Percentiles rank a stretch among this genome's conserved stretches.
phyloP scores from a whole-genome alignment of 2,329 filamentous ascomycete species.

The Beauveria varroae region DNA sequence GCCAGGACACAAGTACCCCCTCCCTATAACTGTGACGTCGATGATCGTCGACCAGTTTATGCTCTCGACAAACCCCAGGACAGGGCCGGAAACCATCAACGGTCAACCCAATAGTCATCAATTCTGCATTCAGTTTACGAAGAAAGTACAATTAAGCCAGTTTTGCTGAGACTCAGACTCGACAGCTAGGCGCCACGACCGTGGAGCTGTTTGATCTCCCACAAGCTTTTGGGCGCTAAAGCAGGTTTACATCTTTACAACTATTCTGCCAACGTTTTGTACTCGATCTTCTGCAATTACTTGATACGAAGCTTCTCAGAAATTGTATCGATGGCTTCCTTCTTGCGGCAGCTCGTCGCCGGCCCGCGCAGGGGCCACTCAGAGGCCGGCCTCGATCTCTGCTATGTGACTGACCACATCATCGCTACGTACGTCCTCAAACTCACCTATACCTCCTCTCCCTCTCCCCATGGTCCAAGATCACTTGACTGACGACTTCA shows the following conservation, averaged over 20 bases:
- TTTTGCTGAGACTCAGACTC: too few species aligned
- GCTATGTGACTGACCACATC: conserved; percentile 84
- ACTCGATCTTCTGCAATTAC: fast-evolving
- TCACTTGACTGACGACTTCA: conserved; percentile 15
- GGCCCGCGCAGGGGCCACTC: conserved; percentile 76
- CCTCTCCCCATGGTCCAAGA: neutral
- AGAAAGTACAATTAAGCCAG: too few species aligned
- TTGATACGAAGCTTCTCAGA: neutral
- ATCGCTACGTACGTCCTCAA: conserved; percentile 45
- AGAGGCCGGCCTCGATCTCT: conserved; percentile 85
- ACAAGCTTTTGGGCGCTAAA: neutral
- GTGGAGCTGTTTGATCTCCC: neutral
- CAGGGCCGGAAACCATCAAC: too few species aligned
- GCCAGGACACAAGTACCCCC: neutral
- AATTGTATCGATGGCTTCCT: conserved; percentile 52
- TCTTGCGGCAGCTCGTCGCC: conserved; percentile 87
- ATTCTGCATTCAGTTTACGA: too few species aligned
- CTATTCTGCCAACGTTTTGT: neutral
- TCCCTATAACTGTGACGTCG: neutral
- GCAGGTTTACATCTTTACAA: neutral
- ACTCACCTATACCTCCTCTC: neutral
- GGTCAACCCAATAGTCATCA: too few species aligned
- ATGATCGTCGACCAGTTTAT: neutral
- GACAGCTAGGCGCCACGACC: too few species aligned
- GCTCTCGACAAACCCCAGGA: too few species aligned